Base-by-base conservation (phyloP, 1,139 yeast genomes). In the Blastobotrys proliferans region DNA sequence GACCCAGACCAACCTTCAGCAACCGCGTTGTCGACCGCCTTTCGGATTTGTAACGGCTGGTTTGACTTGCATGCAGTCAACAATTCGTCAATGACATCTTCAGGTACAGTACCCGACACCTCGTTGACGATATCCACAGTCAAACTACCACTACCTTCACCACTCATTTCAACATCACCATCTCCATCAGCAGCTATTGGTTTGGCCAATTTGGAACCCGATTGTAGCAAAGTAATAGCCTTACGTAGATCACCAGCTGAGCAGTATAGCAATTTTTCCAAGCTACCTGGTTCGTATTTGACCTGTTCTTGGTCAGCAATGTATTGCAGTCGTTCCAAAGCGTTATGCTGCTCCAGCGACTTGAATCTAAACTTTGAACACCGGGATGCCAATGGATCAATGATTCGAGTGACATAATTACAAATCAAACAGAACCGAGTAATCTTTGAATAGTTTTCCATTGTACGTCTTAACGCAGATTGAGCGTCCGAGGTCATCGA, bases 401-500 rank as follows among this genome's bases (percentile, higher is more conserved):
- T 94, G 55, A 92, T 92, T 48, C 97, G 73, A 3, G 98, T 94
- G 51, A 94, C 94, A 64, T 92, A 92, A 60, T 92, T 92, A 71
- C 98, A 94, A 45, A 92, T 83, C 51, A 92, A 69, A 63, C 97
- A 90, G 65, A 92, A 92, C 54, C 99, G 72, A 1, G 98, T 92
- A 40, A 90, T 90, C 36, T 77, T 77, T 2, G 97, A 84, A 64
- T 88, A 92, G 5, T 83, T 86, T 62, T 92, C 99, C 96, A 92
- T 92, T 1, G 97, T 92, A 63, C 98, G 76, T 66, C 98, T 78
- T 49, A 92, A 69, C 0, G 98, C 98, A 38, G 92, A 77, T 62
- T 92, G 98, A 0, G 98, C 98, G 63, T 92, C 98, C 38, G 85
- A 79, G n/a, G 98, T 92, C 98, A 92, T 92, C 16, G 95, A 85